These are phyloP conservation scores for Diplosphaera chodatii DNA, from an alignment of 139 green algal species.

Conservation along the genomic window DNA sequence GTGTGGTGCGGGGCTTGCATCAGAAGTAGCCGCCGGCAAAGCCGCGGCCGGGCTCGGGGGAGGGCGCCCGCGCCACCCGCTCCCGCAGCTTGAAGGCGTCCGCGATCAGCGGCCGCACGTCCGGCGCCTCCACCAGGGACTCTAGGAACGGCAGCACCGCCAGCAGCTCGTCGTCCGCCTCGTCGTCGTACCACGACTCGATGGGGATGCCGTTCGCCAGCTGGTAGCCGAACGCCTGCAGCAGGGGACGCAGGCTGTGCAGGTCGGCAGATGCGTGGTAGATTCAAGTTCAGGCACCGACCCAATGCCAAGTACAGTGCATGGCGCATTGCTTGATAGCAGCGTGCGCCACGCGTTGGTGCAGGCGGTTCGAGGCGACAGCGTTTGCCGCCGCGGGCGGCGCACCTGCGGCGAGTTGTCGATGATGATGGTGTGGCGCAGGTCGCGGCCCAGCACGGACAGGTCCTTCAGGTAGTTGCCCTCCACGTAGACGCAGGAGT, in stretches of 20 bases:
- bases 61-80: slow-evolving; percentile 43
- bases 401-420: slow-evolving; percentile 89
- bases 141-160: slow-evolving; percentile 89
- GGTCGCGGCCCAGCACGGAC: slow-evolving; percentile 80
- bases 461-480: slow-evolving; percentile 91
- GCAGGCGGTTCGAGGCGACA: too few species aligned
- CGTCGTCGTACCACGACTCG: slow-evolving; percentile 91
- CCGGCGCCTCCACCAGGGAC: slow-evolving; percentile 40
- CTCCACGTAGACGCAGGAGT: slow-evolving; percentile 86
- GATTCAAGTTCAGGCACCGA: too few species aligned
- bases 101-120: slow-evolving; percentile 69
- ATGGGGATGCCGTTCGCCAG: slow-evolving; percentile 95
- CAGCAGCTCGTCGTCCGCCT: slow-evolving; percentile 70
- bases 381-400: too few species aligned
- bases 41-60: background rate
- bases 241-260: background rate
- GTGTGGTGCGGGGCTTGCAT: too few species aligned
- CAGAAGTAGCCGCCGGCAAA: background rate
- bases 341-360: too few species aligned
- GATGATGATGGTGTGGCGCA: slow-evolving; percentile 81
- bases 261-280: too few species aligned
- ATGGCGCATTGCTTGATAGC: too few species aligned
- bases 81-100: slow-evolving; percentile 62
- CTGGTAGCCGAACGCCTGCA: slow-evolving; percentile 78
- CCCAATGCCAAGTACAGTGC: too few species aligned